A percentile compares a stretch with the other conserved stretches of the same genome.
phyloP scores from a whole-genome alignment of 1,284 basidiomycete genomes.

The Melampsora occidentalis region DNA sequence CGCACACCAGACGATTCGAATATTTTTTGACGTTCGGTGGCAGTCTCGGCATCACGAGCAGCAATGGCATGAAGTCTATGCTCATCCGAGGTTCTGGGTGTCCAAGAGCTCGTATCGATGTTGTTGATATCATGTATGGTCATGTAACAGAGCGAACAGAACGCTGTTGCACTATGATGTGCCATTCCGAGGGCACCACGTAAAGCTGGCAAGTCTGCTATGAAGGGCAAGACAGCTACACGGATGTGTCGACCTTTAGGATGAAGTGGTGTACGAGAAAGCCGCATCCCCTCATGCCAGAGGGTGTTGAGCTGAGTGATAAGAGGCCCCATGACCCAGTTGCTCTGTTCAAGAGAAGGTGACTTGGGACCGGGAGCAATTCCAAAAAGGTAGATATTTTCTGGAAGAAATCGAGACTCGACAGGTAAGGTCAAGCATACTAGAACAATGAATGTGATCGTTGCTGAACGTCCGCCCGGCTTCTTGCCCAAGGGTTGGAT shows the following conservation, averaged over 20 bases:
- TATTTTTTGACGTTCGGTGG: not conserved
- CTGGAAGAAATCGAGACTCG: not conserved
- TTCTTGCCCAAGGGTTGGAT: slow-evolving; percentile 16
- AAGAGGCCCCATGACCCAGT: slow-evolving; percentile 13
- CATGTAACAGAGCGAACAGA: slow-evolving; percentile 30
- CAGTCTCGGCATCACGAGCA: not conserved
- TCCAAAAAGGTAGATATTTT: slow-evolving; percentile 25
- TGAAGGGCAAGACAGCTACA: slow-evolving; percentile 35
- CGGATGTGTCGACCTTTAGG: slow-evolving; percentile 5
- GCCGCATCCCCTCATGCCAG: slow-evolving; percentile 51
- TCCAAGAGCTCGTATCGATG: slow-evolving; percentile 5
- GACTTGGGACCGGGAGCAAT: slow-evolving; percentile 19
- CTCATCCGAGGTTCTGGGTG: not conserved
- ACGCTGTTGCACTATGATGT: not conserved
- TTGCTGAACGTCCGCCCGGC: slow-evolving; percentile 2
- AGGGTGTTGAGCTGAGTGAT: slow-evolving; percentile 6
- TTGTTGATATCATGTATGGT: slow-evolving; percentile 16
- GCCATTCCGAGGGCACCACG: slow-evolving; percentile 32
- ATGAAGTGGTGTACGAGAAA: slow-evolving; percentile 2
- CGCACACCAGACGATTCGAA: not conserved
- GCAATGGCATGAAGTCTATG: not conserved
- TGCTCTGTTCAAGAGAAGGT: slow-evolving; percentile 42
- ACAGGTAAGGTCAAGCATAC: slow-evolving; percentile 16
- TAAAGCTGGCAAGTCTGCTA: slow-evolving; percentile 44
- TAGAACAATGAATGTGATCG: slow-evolving; percentile 18